Evolutionary conservation across 441 rosid species (phyloP).

Genomic region (Biscutella laevigata): DNA sequence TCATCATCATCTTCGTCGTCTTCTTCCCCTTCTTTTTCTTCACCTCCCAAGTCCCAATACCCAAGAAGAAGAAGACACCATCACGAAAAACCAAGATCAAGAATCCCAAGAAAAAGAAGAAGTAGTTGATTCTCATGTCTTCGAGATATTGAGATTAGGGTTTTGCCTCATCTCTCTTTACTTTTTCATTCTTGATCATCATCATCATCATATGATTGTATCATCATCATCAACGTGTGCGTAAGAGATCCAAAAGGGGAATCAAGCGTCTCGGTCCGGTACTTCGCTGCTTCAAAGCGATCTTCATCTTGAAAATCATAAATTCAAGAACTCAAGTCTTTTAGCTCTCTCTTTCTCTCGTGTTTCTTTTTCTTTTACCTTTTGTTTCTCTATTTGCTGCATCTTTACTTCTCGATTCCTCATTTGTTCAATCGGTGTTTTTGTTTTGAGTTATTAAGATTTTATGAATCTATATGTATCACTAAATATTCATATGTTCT

Average conservation of each 20-base stretch:
- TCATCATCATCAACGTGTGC: slow-evolving; percentile 27
- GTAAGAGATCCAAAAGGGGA: slow-evolving; percentile 33
- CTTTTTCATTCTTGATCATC: slow-evolving; percentile 27
- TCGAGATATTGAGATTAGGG: slow-evolving; percentile 24
- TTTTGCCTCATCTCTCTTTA: slow-evolving; percentile 23
- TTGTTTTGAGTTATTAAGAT: slow-evolving; percentile 10
- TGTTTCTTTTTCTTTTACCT: slow-evolving; percentile 5
- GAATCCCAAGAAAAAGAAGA: slow-evolving; percentile 26
- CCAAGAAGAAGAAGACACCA: slow-evolving; percentile 21
- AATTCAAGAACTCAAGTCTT: slow-evolving; percentile 16
- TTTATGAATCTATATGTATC: slow-evolving; percentile 21
- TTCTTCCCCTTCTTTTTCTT: slow-evolving; percentile 24
- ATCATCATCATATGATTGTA: slow-evolving; percentile 17
- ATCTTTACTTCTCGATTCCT: not conserved
- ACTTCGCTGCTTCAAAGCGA: slow-evolving; percentile 23
- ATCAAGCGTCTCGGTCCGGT: slow-evolving; percentile 37
- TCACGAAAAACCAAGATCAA: slow-evolving; percentile 22
- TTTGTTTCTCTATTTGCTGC: slow-evolving; percentile 2
- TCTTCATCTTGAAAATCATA: slow-evolving; percentile 10
- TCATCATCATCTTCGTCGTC: slow-evolving; percentile 21
- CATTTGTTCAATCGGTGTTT: slow-evolving; percentile 5
- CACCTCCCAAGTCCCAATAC: slow-evolving; percentile 27
- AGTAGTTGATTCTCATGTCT: slow-evolving; percentile 15
- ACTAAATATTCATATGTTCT: not conserved
- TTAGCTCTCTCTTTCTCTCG: not conserved